Percentiles rank a stretch among this genome's conserved stretches.
Conservation (phyloP, 2,329 filamentous ascomycete species). For the Seiridium unicorne region DNA sequence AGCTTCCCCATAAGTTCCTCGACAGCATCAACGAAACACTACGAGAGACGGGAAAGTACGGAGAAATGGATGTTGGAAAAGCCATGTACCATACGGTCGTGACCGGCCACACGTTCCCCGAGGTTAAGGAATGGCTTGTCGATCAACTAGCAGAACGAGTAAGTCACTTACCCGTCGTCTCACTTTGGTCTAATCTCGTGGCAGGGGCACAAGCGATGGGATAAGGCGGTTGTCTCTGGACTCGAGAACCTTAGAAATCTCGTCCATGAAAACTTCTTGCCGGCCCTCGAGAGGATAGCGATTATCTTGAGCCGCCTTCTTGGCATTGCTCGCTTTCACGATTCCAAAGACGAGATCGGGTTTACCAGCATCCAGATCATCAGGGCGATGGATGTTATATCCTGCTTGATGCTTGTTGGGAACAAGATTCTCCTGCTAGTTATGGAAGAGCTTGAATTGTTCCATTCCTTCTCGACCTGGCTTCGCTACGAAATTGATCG, state of each 20-base stretch:
- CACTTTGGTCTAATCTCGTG: neutral
- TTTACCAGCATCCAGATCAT: constrained; percentile 63
- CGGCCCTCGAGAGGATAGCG: constrained; percentile 78
- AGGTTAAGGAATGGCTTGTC: constrained; percentile 83
- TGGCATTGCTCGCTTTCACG: constrained; percentile 80
- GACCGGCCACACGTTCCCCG: constrained; percentile 75
- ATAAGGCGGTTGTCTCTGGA: constrained; percentile 77
- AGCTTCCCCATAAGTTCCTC: constrained; percentile 77
- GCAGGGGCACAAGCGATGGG: constrained; percentile 91
- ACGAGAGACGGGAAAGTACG: constrained; percentile 57
- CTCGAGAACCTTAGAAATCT: constrained; percentile 76
- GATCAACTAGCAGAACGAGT: constrained; percentile 80
- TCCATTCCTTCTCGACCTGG: constrained; percentile 79
- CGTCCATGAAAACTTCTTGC: constrained; percentile 83
- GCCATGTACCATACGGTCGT: constrained; percentile 82
- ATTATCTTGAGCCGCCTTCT: constrained; percentile 80
- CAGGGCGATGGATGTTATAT: constrained; percentile 66
- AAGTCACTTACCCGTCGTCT: constrained; percentile 25
- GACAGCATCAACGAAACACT: constrained; percentile 75
- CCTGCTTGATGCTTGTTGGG: constrained; percentile 71
- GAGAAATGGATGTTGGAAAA: constrained; percentile 62
- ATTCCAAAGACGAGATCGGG: constrained; percentile 63
- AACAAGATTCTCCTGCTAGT: constrained; percentile 71
- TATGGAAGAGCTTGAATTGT: constrained; percentile 76
- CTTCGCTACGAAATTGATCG: constrained; percentile 79